These are phyloP conservation scores for Pythium plurisporium DNA, from an alignment of 352 stramenopile species.

Conservation along the genomic window DNA sequence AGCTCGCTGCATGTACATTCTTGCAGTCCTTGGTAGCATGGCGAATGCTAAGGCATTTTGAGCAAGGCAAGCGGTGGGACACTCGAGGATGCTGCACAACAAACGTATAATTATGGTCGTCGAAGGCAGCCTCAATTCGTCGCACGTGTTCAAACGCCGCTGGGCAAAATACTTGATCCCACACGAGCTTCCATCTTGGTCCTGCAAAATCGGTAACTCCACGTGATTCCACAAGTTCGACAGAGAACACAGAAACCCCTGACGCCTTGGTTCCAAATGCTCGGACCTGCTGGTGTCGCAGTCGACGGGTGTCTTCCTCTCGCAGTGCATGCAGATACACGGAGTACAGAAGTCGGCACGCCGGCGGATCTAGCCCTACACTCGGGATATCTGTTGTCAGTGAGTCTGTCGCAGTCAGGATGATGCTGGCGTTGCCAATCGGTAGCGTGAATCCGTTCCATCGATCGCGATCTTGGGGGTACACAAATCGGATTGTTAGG, in stretches of 20 bases:
- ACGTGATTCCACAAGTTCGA: background rate
- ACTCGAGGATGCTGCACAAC: background rate
- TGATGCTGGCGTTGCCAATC: background rate
- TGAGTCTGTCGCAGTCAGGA: background rate
- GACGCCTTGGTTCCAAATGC: background rate
- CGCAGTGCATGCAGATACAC: background rate
- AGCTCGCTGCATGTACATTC: background rate
- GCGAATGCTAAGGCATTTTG: background rate
- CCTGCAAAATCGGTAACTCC: slow-evolving; percentile 15
- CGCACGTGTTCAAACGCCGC: background rate
- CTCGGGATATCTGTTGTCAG: background rate
- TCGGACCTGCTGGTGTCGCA: background rate
- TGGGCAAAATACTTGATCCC: slow-evolving; percentile 16
- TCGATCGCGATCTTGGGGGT: background rate
- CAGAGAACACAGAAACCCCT: too few relatives aligned
- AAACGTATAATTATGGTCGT: background rate
- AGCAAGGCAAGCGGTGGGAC: background rate
- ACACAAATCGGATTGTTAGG: background rate
- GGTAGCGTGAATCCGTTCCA: background rate
- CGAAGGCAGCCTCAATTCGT: background rate
- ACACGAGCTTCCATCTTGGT: slow-evolving; percentile 34
- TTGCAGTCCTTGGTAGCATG: slow-evolving; percentile 1
- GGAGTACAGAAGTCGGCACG: background rate
- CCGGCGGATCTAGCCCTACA: background rate
- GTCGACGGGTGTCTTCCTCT: background rate